Percentiles rank a stretch among this genome's conserved stretches.
These are phyloP conservation scores for Syncephalastrum contaminatum DNA, from an alignment of 371 early-diverging fungal genomes.

Conservation along the genomic window DNA sequence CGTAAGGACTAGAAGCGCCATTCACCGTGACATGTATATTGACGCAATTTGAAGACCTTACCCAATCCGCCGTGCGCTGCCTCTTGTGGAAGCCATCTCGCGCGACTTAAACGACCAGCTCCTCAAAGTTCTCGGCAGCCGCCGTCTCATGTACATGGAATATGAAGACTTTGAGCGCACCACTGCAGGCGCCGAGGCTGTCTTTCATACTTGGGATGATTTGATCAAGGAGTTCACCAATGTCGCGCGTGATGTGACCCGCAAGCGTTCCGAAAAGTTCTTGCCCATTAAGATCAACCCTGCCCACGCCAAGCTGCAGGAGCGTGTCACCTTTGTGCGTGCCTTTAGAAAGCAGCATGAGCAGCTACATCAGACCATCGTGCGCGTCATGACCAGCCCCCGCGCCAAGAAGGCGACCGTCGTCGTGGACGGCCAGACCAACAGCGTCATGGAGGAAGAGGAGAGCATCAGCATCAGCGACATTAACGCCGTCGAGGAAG, in stretches of 20 bases:
- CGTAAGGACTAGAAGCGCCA: conserved; percentile 40
- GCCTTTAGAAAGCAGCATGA: conserved; percentile 95
- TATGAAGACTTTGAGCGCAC: conserved; percentile 84
- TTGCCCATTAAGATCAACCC: conserved; percentile 92
- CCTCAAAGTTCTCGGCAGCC: conserved; percentile 82
- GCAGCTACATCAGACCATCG: conserved; percentile 92
- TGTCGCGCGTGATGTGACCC: conserved; percentile 93
- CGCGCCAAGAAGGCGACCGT: conserved; percentile 55
- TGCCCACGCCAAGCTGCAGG: conserved; percentile 92
- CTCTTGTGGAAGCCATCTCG: conserved; percentile 94
- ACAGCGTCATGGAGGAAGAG: conserved; percentile 52
- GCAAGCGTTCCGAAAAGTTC: conserved; percentile 93
- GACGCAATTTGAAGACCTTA: conserved; percentile 65
- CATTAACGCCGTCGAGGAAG: conserved; percentile 86
- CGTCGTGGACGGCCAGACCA: conserved; percentile 51
- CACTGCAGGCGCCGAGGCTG: conserved; percentile 82
- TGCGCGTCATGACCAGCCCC: conserved; percentile 85
- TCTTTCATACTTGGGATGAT: conserved; percentile 95
- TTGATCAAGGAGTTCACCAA: conserved; percentile 92
- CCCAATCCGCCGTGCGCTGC: conserved; percentile 91
- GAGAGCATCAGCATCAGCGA: conserved; percentile 65
- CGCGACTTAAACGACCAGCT: conserved; percentile 93
- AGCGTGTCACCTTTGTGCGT: conserved; percentile 86
- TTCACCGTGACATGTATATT: background rate
- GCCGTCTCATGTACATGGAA: conserved; percentile 92